Conservation (phyloP, 2,329 filamentous ascomycete genomes). For the Cercospora sesami region DNA sequence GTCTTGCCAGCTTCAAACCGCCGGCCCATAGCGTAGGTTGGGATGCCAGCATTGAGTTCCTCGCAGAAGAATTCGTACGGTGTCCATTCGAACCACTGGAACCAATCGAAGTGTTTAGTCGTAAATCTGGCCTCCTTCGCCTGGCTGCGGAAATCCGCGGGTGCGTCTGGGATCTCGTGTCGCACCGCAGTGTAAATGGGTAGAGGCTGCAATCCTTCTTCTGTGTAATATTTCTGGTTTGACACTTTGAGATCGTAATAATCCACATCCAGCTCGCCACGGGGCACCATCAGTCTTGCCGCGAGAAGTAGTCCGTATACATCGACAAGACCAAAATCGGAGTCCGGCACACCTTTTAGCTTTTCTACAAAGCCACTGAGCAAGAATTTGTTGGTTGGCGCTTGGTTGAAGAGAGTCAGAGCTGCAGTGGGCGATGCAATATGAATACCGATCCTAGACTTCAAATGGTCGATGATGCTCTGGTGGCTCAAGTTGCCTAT, state of each 20-base stretch:
- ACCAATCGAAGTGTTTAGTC: slow-evolving; percentile 67
- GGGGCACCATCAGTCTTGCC: slow-evolving; percentile 80
- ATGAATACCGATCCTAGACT: slow-evolving; percentile 78
- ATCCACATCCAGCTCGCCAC: slow-evolving; percentile 75
- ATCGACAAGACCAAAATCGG: slow-evolving; percentile 88
- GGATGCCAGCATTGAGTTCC: slow-evolving; percentile 86
- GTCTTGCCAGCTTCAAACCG: slow-evolving; percentile 73
- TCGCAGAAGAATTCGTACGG: slow-evolving; percentile 96
- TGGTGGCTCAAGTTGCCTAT: slow-evolving; percentile 68
- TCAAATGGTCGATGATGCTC: slow-evolving; percentile 78
- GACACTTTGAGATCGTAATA: slow-evolving; percentile 86
- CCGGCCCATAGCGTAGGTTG: slow-evolving; percentile 88
- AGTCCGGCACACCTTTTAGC: slow-evolving; percentile 74
- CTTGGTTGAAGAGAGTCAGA: slow-evolving; percentile 75
- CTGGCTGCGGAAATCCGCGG: slow-evolving; percentile 40
- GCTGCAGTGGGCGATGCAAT: slow-evolving; percentile 90
- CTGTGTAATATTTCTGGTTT: slow-evolving; percentile 74
- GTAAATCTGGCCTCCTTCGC: slow-evolving; percentile 38
- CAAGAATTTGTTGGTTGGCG: slow-evolving; percentile 90
- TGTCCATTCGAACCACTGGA: slow-evolving; percentile 96
- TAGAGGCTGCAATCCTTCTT: slow-evolving; percentile 77
- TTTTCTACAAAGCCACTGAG: slow-evolving; percentile 89
- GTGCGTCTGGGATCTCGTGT: slow-evolving; percentile 80
- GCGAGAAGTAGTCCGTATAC: slow-evolving; percentile 85
- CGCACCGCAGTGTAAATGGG: slow-evolving; percentile 95